A percentile compares a stretch with the other conserved stretches of the same genome.
These are phyloP conservation scores for Hansenula lynferdii DNA, from an alignment of 1,139 yeast genomes.

Conservation along the genomic window DNA sequence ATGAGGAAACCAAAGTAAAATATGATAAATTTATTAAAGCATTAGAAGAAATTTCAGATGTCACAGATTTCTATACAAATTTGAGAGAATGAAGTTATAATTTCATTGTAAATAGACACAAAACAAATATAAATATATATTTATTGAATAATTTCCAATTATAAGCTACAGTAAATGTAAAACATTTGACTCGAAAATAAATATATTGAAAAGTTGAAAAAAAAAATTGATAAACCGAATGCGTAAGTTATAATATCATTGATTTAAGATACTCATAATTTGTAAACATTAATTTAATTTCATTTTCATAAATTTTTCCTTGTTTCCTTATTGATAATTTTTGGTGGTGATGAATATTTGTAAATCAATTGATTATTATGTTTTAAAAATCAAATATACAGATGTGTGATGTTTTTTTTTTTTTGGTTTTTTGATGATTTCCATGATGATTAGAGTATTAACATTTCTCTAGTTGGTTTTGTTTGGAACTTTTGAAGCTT, in stretches of 20 bases:
- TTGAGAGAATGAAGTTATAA: slow-evolving; percentile 16
- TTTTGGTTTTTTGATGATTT: too few relatives aligned
- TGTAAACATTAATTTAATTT: too few relatives aligned
- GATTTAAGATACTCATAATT: too few relatives aligned
- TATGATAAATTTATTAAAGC: slow-evolving; percentile 54
- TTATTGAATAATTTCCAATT: too few relatives aligned
- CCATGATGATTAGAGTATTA: too few relatives aligned
- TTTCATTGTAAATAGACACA: neutral
- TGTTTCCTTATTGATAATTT: neutral
- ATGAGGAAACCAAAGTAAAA: slow-evolving; percentile 45
- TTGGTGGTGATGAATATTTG: neutral
- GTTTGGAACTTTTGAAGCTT: neutral
- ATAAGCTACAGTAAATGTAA: too few relatives aligned
- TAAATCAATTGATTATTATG: neutral
- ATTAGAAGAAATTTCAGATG: slow-evolving; percentile 76
- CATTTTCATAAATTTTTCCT: too few relatives aligned
- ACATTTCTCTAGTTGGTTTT: too few relatives aligned
- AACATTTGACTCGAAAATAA: neutral
- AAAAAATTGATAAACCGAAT: neutral
- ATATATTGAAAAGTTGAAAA: neutral
- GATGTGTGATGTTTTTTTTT: too few relatives aligned
- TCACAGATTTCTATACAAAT: slow-evolving; percentile 69
- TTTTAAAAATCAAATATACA: too few relatives aligned
- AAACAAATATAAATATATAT: neutral
- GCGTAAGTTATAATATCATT: too few relatives aligned